Evolutionary conservation across 441 rosid genomes (phyloP), one percentile per base, ranked within the genome.

Genomic region (Corymbia calophylla): DNA sequence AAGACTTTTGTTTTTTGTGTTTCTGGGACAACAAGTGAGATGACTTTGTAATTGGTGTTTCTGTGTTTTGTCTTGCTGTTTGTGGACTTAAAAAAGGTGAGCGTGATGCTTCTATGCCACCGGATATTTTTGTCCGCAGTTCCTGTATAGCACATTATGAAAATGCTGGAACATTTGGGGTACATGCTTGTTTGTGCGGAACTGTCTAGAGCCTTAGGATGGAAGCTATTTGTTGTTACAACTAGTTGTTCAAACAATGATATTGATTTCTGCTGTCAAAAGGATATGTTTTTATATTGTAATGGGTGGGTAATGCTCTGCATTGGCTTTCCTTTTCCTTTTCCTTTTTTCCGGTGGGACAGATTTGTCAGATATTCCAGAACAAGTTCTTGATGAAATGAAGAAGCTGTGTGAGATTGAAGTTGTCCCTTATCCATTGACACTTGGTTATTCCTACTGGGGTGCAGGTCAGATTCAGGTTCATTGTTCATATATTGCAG

Each of bases 401-500:
- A 95, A 91, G 94, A 94, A 94, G 87, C 89, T 95, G 39, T 93
- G 95, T 87, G 91, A 93, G 91, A 80, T 96, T 89, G 96, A 96
- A 92, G 96, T 94, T n/a, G 95, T 95, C 92, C 96, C 99, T 56
- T 92, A 98, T 89, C 92, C 98, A 1, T 87, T 95, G 89, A 96
- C 94, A 5, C 97, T 97, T 90, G 99, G 98, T 13, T 98, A 97
- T 95, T 96, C 99, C 32, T 97, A 98, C 89, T 97, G 99, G 99
- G 89, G 93, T 92, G 99, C 95, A 91, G 99, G 99, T 97, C 70
- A 32, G 84, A 53, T 49, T n/a, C 51, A 29, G 32, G 7, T 60
- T 62, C 25, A 56, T 77, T 53, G 3, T 44, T 21, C 81, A 55
- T 70, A n/a, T 35, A 11, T 23, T 32, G 32, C 32, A 77, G 15